phyloP scores from a whole-genome alignment of 805 yeast genomes.

The Candida fluviatilis region DNA sequence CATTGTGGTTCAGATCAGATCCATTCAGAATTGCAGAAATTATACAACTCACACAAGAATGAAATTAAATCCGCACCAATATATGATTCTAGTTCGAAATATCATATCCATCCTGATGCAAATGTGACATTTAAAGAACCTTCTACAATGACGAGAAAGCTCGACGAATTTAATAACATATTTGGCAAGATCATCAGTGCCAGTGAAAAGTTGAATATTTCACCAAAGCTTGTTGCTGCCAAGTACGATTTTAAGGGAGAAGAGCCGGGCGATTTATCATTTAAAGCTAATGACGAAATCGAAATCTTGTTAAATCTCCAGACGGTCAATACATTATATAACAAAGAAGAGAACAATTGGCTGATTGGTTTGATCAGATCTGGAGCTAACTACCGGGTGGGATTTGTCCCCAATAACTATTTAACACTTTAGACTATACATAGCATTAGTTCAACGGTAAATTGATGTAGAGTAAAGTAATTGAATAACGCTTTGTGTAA shows the following conservation, averaged over 20 bases:
- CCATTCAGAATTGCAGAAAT: conserved; percentile 17
- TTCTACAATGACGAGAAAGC: conserved; percentile 21
- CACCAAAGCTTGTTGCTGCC: conserved; percentile 8
- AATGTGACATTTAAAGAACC: conserved; percentile 11
- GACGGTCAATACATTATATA: conserved; percentile 16
- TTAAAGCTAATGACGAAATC: conserved; percentile 28
- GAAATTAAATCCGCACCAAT: conserved; percentile 29
- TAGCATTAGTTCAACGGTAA: no score
- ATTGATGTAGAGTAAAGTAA: no score
- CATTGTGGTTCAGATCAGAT: conserved; percentile 14
- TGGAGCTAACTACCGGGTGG: conserved; percentile 19
- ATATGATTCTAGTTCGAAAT: conserved; percentile 2
- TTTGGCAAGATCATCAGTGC: conserved; percentile 15
- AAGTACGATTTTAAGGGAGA: conserved; percentile 25
- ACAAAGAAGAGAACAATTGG: conserved; percentile 24
- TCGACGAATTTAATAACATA: conserved; percentile 20
- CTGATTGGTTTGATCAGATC: conserved; percentile 22
- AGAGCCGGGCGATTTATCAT: conserved; percentile 36
- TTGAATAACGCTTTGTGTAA: no score
- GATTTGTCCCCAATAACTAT: conserved; percentile 34
- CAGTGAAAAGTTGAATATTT: conserved; percentile 5
- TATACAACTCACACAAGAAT: conserved; percentile 34
- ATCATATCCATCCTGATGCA: background rate
- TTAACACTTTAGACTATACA: conserved; percentile 7
- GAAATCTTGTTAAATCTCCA: conserved; percentile 32